These are phyloP conservation scores for Sodiomyces alkalinus DNA, from an alignment of 2,329 filamentous ascomycete genomes.

Conservation along the genomic window DNA sequence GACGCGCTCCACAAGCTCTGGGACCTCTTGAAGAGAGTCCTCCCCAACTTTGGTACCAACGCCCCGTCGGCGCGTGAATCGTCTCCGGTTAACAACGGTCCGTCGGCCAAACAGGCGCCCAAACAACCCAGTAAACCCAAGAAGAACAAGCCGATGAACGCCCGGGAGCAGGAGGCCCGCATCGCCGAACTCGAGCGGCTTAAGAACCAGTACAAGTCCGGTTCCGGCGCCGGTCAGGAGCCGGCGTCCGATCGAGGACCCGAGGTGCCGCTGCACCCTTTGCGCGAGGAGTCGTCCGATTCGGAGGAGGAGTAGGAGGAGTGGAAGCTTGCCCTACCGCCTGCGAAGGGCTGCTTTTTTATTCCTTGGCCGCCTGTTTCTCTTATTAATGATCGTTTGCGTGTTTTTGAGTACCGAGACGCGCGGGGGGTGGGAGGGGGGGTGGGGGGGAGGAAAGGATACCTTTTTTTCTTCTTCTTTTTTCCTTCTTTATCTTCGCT, in stretches of 20 bases:
- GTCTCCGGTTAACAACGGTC: constrained; percentile 14
- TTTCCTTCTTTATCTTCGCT: no score
- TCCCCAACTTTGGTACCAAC: constrained; percentile 17
- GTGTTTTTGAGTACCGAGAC: no score
- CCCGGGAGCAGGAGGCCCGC: constrained; percentile 50
- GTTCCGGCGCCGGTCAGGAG: constrained; percentile 20
- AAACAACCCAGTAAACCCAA: constrained; percentile 36
- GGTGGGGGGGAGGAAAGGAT: no score
- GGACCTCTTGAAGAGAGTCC: constrained; percentile 27
- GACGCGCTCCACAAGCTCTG: constrained; percentile 39
- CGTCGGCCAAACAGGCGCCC: constrained; percentile 15
- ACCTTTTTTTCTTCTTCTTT: no score
- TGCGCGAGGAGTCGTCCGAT: constrained; percentile 24
- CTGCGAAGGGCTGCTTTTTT: no score
- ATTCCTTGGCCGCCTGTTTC: no score
- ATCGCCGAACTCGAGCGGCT: constrained; percentile 45
- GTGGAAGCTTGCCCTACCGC: no score
- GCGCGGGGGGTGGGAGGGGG: no score
- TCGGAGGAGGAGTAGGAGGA: constrained; percentile 32
- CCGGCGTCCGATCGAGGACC: constrained; percentile 8
- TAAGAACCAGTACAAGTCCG: constrained; percentile 24
- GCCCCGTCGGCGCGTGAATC: constrained; percentile 9
- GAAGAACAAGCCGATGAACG: constrained; percentile 66
- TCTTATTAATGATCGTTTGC: no score
- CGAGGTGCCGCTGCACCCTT: constrained; percentile 10